Base-by-base conservation (phyloP, 2,329 filamentous ascomycete species). In the Penicillium occitanis region DNA sequence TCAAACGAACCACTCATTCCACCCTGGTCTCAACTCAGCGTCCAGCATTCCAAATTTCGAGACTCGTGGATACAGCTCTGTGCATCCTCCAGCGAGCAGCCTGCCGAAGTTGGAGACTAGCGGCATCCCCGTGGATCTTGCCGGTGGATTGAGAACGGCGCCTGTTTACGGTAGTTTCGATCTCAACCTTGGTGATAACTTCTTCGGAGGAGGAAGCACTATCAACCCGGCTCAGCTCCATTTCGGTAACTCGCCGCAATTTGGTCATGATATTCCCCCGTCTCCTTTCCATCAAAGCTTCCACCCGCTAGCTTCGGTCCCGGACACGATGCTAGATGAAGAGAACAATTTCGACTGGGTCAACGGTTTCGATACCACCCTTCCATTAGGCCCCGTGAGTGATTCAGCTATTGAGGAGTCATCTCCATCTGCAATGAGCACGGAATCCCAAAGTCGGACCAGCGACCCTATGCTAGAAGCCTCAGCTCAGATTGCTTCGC, bases 391-490 rank as follows among this genome's bases (percentile, higher is more conserved):
- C 71, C 87, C 86, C 65, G 81, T 83, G 64, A 90, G 90, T 73
- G 93, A 97, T 71, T 90, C 89, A 70, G 92, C 91, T 33, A 87
- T 97, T 63, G 94, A 97, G 73, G 93, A 91, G 67, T 98, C 95
- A 11, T 98, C 95, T 14, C 95, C 95, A 17, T 98, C 95, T 8
- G 93, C 93, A 57, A 94, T 98, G 77, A 98, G 94, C 81, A 96
- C 92, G 51, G 92, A 91, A 67, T 98, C 93, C 79, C 93, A 96
- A 74, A 94, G 91, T 76, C 77, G 77, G 11, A 77, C 77, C 58
- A 96, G 92, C 78, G 95, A 98, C 76, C 88, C 93, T 67, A 93
- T 97, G 90, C 84, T 95, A 66, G 93, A 97, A 77, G 92, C 91
- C 5, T 75, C 75, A 44, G 90, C 89, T 76, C 88, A 89, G 70